phyloP scores from a whole-genome alignment of 176 grass and related monocot genomes.

The Cenchrus purpureus region DNA sequence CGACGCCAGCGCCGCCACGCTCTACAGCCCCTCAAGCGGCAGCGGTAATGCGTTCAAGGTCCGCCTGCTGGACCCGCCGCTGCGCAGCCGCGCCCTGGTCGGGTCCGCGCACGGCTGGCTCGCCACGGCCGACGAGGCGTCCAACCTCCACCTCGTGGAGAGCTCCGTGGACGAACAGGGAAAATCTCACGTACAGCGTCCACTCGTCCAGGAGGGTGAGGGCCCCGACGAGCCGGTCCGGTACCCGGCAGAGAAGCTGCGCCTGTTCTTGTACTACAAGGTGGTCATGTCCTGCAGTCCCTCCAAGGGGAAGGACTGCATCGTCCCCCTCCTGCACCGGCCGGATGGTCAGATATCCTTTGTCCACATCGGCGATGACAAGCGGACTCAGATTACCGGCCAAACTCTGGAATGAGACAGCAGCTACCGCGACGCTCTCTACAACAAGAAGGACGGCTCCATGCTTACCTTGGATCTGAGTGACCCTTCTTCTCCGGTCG shows the following conservation, averaged over 20 bases:
- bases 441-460: neutral
- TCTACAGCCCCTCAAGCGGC: neutral
- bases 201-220: neutral
- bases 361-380: too few relatives aligned
- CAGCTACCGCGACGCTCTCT: neutral
- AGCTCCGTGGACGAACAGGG: neutral
- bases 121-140: constrained; percentile 5
- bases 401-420: neutral
- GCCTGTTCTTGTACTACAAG: neutral
- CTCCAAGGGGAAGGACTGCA: neutral
- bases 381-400: neutral
- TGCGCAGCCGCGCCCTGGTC: neutral
- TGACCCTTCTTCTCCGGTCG: neutral
- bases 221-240: neutral
- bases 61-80: too few relatives aligned
- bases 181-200: neutral
- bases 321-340: too few relatives aligned
- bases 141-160: constrained; percentile 18
- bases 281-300: constrained; percentile 5
- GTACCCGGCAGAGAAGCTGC: neutral
- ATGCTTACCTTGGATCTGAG: neutral
- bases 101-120: constrained; percentile 35
- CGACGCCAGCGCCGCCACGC: neutral
- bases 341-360: too few relatives aligned
- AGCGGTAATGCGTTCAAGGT: too few relatives aligned